Evolutionary conservation across 768 basidiomycete species (phyloP).

Genomic region (Boletus insuetus): DNA sequence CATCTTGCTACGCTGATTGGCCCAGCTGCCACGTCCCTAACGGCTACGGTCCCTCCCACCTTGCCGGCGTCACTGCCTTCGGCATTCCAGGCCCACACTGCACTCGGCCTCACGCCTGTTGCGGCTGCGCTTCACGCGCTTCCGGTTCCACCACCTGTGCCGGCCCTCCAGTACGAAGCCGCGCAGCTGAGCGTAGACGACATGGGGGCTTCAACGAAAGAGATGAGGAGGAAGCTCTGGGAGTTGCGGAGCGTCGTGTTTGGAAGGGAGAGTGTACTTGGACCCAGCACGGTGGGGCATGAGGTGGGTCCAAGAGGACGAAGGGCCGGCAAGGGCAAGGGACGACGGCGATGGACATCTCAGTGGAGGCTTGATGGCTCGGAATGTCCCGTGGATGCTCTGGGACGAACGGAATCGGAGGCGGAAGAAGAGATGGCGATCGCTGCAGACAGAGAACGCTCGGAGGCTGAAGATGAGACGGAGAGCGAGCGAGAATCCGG

Average conservation of each 20-base stretch:
- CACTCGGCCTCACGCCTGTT: constrained; percentile 25
- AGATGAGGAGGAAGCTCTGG: constrained; percentile 61
- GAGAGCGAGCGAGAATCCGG: constrained; percentile 30
- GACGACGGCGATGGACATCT: constrained; percentile 35
- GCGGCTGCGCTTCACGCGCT: constrained; percentile 34
- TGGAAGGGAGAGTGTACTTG: constrained; percentile 51
- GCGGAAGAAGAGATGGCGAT: constrained; percentile 63
- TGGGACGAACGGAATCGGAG: constrained; percentile 75
- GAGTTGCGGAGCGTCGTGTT: constrained; percentile 67
- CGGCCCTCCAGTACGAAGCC: constrained; percentile 63
- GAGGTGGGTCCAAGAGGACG: constrained; percentile 36
- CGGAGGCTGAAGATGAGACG: constrained; percentile 29
- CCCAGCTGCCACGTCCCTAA: background rate
- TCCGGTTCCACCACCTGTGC: constrained; percentile 25
- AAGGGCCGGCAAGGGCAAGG: constrained; percentile 46
- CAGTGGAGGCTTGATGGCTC: constrained; percentile 70
- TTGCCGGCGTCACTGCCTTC: background rate
- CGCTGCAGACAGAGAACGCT: constrained; percentile 28
- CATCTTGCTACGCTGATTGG: background rate
- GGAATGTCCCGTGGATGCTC: constrained; percentile 58
- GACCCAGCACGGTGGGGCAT: constrained; percentile 52
- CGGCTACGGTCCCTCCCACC: background rate
- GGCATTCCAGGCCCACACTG: background rate
- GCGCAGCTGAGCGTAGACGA: constrained; percentile 64
- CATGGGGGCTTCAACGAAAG: constrained; percentile 63